phyloP scores from a whole-genome alignment of 2,329 filamentous ascomycete species.

The Dothideomycetidae sp. region DNA sequence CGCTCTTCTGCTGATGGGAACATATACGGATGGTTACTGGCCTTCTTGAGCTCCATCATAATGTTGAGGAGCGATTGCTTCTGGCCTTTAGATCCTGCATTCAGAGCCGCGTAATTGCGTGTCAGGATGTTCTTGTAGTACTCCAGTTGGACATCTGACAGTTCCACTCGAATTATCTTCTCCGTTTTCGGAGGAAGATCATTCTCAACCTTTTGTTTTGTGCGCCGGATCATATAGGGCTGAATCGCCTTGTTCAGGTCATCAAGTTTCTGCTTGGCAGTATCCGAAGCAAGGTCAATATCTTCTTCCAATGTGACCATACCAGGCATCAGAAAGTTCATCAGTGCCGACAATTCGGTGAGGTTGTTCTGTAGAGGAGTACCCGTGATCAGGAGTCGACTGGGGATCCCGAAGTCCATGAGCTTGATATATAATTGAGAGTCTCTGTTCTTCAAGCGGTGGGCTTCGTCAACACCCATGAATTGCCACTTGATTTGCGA shows the following conservation, averaged over 20 bases:
- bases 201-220: conserved; percentile 94
- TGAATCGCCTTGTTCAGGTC: conserved; percentile 76
- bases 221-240: conserved; percentile 87
- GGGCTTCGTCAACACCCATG: conserved; percentile 89
- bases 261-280: conserved; percentile 74
- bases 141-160: conserved; percentile 90
- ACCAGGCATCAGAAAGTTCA: conserved; percentile 96
- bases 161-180: conserved; percentile 95
- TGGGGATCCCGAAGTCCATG: conserved; percentile 72
- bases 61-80: conserved; percentile 95
- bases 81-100: conserved; percentile 76
- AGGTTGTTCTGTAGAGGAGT: conserved; percentile 97
- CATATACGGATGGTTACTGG: conserved; percentile 97
- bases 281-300: conserved; percentile 62
- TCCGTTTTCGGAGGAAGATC: conserved; percentile 94
- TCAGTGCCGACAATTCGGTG: conserved; percentile 76
- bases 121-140: conserved; percentile 99
- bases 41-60: conserved; percentile 99
- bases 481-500: conserved; percentile 95
- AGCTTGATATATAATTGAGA: conserved; percentile 83
- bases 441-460: conserved; percentile 90
- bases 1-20: conserved; percentile 87
- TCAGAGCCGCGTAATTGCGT: conserved; percentile 86
- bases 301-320: conserved; percentile 83
- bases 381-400: conserved; percentile 84